These are phyloP conservation scores for Gossypium bickii DNA, from an alignment of 345 rosid species.

Conservation along the genomic window DNA sequence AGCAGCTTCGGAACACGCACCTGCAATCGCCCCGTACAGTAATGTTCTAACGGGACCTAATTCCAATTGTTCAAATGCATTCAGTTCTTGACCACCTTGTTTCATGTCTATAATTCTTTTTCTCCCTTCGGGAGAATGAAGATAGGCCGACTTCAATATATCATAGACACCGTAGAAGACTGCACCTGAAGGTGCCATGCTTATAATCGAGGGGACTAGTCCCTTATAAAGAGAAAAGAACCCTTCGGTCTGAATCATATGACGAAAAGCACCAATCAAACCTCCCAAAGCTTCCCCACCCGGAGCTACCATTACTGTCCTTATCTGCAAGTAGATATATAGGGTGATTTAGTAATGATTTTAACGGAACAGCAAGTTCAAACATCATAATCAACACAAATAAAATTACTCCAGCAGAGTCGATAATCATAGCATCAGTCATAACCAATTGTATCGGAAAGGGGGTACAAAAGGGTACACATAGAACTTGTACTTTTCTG, in stretches of 20 bases:
- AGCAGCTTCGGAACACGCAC: constrained; percentile 88
- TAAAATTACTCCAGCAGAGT: background rate
- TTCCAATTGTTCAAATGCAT: constrained; percentile 70
- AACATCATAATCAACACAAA: background rate
- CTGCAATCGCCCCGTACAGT: constrained; percentile 78
- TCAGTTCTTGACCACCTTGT: constrained; percentile 56
- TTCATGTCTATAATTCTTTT: constrained; percentile 65
- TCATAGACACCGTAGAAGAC: constrained; percentile 92
- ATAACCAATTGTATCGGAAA: background rate
- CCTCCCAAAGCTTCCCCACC: constrained; percentile 96
- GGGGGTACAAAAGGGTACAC: background rate
- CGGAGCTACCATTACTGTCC: constrained; percentile 83
- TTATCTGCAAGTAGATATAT: constrained; percentile 39
- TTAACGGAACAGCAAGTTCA: background rate
- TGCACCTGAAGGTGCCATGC: constrained; percentile 93
- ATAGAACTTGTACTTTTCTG: background rate
- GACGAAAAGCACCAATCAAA: constrained; percentile 62
- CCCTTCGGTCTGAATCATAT: constrained; percentile 80
- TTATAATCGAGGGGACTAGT: constrained; percentile 61
- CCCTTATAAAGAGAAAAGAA: constrained; percentile 92
- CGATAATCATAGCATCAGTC: background rate
- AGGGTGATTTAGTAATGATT: background rate
- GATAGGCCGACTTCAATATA: constrained; percentile 73
- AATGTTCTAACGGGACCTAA: constrained; percentile 77
- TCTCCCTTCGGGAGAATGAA: constrained; percentile 71